phyloP scores from a whole-genome alignment of 2,329 filamentous ascomycete species.

The Stylonectria norvegica region DNA sequence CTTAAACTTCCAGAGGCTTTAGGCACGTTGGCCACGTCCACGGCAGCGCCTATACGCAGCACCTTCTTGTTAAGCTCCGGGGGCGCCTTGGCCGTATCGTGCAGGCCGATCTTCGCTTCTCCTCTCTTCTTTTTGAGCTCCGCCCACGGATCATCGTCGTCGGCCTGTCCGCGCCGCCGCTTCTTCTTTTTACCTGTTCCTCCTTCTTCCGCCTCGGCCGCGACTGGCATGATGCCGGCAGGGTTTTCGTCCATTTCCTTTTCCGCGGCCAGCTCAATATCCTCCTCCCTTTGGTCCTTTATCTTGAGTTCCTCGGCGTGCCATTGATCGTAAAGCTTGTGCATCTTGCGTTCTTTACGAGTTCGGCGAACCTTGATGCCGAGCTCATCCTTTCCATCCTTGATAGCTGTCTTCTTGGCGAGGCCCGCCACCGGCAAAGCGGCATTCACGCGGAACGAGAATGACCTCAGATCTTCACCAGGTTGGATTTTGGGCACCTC shows the following conservation, averaged over 20 bases:
- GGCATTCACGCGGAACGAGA: slow-evolving; percentile 77
- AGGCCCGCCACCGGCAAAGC: slow-evolving; percentile 74
- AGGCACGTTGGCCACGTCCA: slow-evolving; percentile 36
- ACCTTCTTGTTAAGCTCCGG: slow-evolving; percentile 61
- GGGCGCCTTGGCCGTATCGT: slow-evolving; percentile 69
- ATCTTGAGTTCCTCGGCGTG: slow-evolving; percentile 62
- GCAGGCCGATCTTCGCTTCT: slow-evolving; percentile 48
- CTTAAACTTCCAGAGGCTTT: slow-evolving; percentile 39
- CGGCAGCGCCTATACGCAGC: slow-evolving; percentile 31
- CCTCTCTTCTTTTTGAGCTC: slow-evolving; percentile 65
- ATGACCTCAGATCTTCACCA: slow-evolving; percentile 79
- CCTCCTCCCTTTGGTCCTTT: slow-evolving; percentile 62
- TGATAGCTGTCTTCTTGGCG: slow-evolving; percentile 55
- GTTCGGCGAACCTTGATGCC: slow-evolving; percentile 69
- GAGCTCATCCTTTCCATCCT: slow-evolving; percentile 59
- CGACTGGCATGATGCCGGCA: slow-evolving; percentile 45
- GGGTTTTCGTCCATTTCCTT: slow-evolving; percentile 59
- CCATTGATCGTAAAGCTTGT: slow-evolving; percentile 77
- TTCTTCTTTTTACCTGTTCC: slow-evolving; percentile 34
- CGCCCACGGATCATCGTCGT: slow-evolving; percentile 72
- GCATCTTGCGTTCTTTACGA: slow-evolving; percentile 80
- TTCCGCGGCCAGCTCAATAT: slow-evolving; percentile 61
- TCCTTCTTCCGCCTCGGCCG: slow-evolving; percentile 38
- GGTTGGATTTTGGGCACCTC: slow-evolving; percentile 69
- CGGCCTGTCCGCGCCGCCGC: slow-evolving; percentile 46